These are phyloP conservation scores for Globisporangium orthogonon DNA, from an alignment of 352 stramenopile species.

Conservation along the genomic window DNA sequence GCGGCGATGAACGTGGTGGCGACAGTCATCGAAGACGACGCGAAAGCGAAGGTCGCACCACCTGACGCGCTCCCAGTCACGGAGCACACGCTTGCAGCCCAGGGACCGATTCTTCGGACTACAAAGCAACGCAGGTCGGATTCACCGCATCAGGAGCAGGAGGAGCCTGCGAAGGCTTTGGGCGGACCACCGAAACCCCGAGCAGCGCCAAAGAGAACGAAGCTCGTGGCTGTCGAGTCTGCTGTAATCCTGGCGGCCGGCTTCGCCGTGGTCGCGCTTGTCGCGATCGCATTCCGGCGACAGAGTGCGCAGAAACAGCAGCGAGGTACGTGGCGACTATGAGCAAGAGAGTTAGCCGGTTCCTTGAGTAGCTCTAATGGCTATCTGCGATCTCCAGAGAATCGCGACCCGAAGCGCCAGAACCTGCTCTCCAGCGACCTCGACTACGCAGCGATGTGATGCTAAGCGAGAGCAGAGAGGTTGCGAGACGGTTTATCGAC, in stretches of 20 bases:
- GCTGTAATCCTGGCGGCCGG: background rate
- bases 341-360: too few species aligned
- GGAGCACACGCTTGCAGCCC: background rate
- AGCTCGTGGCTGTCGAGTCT: background rate
- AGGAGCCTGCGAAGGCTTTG: background rate
- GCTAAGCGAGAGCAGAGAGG: background rate
- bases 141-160: background rate
- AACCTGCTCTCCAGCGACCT: conserved; percentile 63
- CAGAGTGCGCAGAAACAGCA: background rate
- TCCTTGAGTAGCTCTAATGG: too few species aligned
- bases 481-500: background rate
- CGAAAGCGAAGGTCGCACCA: background rate
- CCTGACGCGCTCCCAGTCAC: background rate
- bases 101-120: background rate
- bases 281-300: background rate
- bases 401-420: conserved; percentile 36
- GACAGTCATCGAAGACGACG: background rate
- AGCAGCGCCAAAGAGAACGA: background rate
- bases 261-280: background rate
- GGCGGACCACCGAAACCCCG: background rate
- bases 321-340: background rate
- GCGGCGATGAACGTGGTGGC: background rate
- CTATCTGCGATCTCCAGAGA: conserved; percentile 2
- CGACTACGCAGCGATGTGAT: conserved; percentile 61
- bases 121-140: background rate